Conservation (phyloP, 148 eudicot species). For the Chenopodium formosanum region DNA sequence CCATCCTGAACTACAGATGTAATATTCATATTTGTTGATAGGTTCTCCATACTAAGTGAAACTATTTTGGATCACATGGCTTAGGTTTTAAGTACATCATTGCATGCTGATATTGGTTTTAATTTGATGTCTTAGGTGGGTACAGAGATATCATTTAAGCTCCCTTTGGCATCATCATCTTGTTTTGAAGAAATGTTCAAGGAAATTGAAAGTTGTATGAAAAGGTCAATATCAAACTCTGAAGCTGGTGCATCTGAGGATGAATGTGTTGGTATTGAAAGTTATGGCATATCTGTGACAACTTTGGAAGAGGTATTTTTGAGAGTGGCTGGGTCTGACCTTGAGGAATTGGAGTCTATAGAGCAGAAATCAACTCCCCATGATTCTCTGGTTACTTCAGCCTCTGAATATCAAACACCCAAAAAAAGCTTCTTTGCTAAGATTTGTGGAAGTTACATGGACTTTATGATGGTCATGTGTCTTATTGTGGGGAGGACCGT, state of each 20-base stretch:
- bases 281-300: slow-evolving; percentile 96
- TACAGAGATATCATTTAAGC: slow-evolving; percentile 88
- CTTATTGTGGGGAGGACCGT: slow-evolving; percentile 49
- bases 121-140: slow-evolving; percentile 62
- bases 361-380: slow-evolving; percentile 33
- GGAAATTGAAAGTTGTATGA: slow-evolving; percentile 84
- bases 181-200: slow-evolving; percentile 86
- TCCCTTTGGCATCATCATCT: slow-evolving; percentile 84
- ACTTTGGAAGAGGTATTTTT: slow-evolving; percentile 97
- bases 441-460: slow-evolving; percentile 43
- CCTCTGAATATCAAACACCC: slow-evolving; percentile 39
- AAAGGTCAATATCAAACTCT: slow-evolving; percentile 43
- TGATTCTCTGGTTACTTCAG: slow-evolving; percentile 38
- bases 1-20: background rate
- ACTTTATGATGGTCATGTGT: slow-evolving; percentile 41
- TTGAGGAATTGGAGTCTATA: slow-evolving; percentile 51
- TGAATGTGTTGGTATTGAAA: slow-evolving; percentile 65
- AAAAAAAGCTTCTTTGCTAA: slow-evolving; percentile 35
- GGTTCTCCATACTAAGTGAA: background rate
- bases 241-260: slow-evolving; percentile 35
- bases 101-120: slow-evolving; percentile 21
- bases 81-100: background rate
- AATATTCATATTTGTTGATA: background rate
- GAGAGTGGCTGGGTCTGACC: slow-evolving; percentile 88
- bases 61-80: background rate